Base-by-base conservation (phyloP, 1,139 yeast genomes). In the Taphrina pruni region DNA sequence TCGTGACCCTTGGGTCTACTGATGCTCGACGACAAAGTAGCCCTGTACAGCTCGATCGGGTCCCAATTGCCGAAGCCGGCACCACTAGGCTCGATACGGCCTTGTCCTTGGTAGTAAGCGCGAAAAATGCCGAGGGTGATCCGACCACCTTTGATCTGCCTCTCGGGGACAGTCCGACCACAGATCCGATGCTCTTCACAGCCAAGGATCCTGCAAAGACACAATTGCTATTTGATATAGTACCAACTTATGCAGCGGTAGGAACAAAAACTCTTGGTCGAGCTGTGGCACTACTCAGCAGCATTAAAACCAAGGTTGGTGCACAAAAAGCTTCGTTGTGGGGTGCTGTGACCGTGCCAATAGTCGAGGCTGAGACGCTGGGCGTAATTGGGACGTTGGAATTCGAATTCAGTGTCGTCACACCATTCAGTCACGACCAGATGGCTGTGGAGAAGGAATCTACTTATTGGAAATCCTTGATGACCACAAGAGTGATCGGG, bases 31-130 rank as follows among this genome's bases (percentile, higher is more conserved):
- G 85, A 71, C 76, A 78, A 11, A 78, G 80, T 2, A 83, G 84
- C 12, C 91, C 97, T 0, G 84, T 93, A 39, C 87, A 88, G 67
- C 83, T 93, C 70, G 88, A 89, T 73, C 84, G 86, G 64, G 89
- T 90, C 17, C 90, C 95, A 7, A 81, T 88, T 70, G 84, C 93
- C 0, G 88, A 88, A 74, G 87, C 89, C 1, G 89, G 88, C 71
- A 84, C 88, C 32, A 89, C 97, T 0, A 95, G 90, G 76, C 81
- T 92, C 58, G 97, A 93, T 74, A 90, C 97, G 1, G 97, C 97
- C 0, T 82, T 94, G 62, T 88, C 97, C 0, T 81, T 93, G 69
- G 86, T 88, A 12, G 84, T 93, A 14, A 85, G 88, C 14, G 83
- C 83, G 4, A 82, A 84, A 55, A 79, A 81, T 51, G 79, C 81